A percentile compares a stretch with the other conserved stretches of the same genome.
Conservation (phyloP, 768 basidiomycete species). For the Rhodotorula taiwanensis region DNA sequence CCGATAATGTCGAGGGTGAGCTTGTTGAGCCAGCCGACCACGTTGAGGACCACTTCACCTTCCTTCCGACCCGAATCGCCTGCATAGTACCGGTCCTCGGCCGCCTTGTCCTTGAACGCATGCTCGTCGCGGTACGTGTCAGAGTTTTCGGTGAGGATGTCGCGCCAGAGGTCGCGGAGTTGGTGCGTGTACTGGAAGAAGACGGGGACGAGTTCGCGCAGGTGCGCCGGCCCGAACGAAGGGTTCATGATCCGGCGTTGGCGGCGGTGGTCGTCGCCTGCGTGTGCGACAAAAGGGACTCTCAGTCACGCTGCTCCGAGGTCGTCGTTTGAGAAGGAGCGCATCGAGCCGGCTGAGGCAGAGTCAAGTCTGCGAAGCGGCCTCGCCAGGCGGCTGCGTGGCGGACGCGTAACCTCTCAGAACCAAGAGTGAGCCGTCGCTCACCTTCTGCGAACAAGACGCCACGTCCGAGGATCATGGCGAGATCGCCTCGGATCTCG, state of each 20-base stretch:
- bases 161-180: constrained; percentile 20
- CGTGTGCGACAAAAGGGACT: too few species aligned
- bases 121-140: neutral
- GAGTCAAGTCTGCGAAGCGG: too few species aligned
- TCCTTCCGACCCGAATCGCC: neutral
- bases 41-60: constrained; percentile 40
- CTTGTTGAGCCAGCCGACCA: constrained; percentile 43
- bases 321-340: too few species aligned
- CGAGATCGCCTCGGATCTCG: constrained; percentile 28
- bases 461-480: constrained; percentile 34
- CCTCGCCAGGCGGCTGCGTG: too few species aligned
- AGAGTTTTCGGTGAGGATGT: constrained; percentile 3
- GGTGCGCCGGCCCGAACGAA: constrained; percentile 23
- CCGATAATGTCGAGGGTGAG: constrained; percentile 43
- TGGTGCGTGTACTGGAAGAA: constrained; percentile 33
- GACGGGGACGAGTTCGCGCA: constrained; percentile 26
- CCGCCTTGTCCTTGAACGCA: constrained; percentile 3
- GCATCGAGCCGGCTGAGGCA: too few species aligned
- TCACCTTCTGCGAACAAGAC: constrained; percentile 38
- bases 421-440: too few species aligned
- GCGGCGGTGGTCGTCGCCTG: constrained; percentile 34
- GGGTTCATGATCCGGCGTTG: constrained; percentile 36
- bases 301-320: too few species aligned
- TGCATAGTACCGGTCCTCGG: neutral
- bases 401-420: too few species aligned